Evolutionary conservation across 78 protist genomes (phyloP).

Genomic region (Monocercomonoides exilis): DNA sequence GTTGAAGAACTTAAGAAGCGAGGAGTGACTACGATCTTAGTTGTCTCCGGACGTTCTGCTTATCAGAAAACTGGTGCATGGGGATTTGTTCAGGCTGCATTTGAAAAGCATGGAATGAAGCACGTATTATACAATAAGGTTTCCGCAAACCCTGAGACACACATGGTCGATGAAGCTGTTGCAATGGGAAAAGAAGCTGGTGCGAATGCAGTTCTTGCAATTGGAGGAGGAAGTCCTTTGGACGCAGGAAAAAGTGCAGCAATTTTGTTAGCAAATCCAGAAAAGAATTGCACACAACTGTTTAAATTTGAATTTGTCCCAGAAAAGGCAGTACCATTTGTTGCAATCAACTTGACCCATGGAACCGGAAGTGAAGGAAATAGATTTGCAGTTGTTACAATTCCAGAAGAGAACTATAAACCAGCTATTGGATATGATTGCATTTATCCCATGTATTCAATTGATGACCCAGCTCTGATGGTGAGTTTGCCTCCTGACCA

Average conservation of each 20-base stretch:
- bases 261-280: not conserved
- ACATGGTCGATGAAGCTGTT: too few species aligned
- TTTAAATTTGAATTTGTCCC: slow-evolving; percentile 7
- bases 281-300: not conserved
- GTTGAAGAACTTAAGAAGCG: too few species aligned
- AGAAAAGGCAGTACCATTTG: not conserved
- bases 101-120: too few species aligned
- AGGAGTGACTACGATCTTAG: too few species aligned
- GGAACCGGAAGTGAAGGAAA: slow-evolving; percentile 28
- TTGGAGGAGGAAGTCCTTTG: too few species aligned
- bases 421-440: not conserved
- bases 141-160: too few species aligned
- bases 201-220: too few species aligned
- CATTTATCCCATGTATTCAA: not conserved
- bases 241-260: slow-evolving; percentile 20
- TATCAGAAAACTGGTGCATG: slow-evolving; percentile 16
- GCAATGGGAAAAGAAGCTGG: too few species aligned
- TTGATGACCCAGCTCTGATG: slow-evolving; percentile 6
- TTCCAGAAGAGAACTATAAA: not conserved
- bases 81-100: too few species aligned
- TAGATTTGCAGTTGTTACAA: slow-evolving; percentile 15
- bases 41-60: too few species aligned
- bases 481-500: not conserved
- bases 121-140: too few species aligned
- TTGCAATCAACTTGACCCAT: slow-evolving; percentile 19